These are phyloP conservation scores for Taxillus chinensis DNA, from an alignment of 164 flowering plant species.

Conservation along the genomic window DNA sequence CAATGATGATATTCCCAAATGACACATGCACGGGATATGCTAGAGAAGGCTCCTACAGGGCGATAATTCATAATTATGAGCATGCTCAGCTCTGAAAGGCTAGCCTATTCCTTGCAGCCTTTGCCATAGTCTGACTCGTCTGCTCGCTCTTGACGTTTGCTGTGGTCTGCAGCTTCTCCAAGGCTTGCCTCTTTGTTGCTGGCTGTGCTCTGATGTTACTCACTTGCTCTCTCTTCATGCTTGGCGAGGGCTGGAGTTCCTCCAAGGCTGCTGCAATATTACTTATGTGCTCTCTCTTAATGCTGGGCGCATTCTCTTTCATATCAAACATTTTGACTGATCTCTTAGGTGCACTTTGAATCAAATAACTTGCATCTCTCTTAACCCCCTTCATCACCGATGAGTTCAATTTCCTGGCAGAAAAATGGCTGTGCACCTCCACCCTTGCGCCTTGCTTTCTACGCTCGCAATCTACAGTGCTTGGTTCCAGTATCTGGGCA, in stretches of 20 bases:
- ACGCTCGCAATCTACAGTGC: background rate
- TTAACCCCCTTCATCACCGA: background rate
- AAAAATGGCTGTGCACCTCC: background rate
- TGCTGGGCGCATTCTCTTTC: conserved; percentile 15
- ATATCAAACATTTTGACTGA: conserved; percentile 1
- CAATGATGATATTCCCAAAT: too few relatives aligned
- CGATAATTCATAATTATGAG: too few relatives aligned
- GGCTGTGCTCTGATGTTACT: conserved; percentile 2
- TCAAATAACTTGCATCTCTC: background rate
- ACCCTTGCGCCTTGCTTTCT: background rate
- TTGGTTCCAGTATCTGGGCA: background rate
- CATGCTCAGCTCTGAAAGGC: conserved; percentile 9
- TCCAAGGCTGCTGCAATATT: conserved; percentile 10
- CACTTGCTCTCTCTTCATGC: conserved; percentile 6
- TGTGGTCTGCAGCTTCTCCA: conserved; percentile 10
- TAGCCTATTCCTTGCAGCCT: conserved; percentile 10
- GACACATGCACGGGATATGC: too few relatives aligned
- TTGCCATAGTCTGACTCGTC: background rate
- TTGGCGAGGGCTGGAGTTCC: conserved; percentile 6
- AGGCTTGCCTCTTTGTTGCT: conserved; percentile 12
- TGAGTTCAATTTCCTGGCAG: conserved; percentile 4
- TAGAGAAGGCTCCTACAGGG: too few relatives aligned
- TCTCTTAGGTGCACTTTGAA: conserved; percentile 1
- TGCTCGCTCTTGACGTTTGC: conserved; percentile 7
- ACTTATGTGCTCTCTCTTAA: conserved; percentile 8